Percentiles rank a stretch among this genome's conserved stretches.
phyloP scores from a whole-genome alignment of 2,329 filamentous ascomycete species.

The Madurella fahalii region DNA sequence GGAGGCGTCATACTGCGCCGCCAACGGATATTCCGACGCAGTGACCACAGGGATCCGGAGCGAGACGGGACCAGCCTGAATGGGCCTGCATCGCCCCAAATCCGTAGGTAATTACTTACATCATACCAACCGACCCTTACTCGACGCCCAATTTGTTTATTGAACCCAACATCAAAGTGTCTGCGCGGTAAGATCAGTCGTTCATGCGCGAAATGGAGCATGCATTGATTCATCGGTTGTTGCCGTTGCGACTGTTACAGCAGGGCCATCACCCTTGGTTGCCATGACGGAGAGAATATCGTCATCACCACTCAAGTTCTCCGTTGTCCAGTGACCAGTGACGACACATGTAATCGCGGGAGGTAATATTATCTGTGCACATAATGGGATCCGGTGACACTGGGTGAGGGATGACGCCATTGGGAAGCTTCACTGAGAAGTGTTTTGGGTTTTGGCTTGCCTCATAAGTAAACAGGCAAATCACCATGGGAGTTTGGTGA shows the following conservation, averaged over 20 bases:
- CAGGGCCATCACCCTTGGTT: background rate
- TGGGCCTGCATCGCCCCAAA: background rate
- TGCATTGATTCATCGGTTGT: background rate
- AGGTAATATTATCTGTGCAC: no score
- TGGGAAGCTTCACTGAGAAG: background rate
- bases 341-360: no score
- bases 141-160: no score
- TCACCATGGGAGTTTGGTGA: background rate
- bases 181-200: background rate
- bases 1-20: no score
- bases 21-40: no score
- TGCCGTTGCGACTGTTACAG: background rate
- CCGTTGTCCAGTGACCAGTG: background rate
- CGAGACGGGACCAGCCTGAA: background rate
- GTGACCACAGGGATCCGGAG: no score
- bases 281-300: background rate
- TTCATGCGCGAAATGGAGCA: background rate
- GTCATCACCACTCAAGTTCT: background rate
- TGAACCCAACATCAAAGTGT: no score
- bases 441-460: background rate
- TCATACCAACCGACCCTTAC: background rate
- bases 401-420: background rate
- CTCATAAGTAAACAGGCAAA: background rate
- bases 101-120: background rate
- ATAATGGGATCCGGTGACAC: background rate